Conservation (phyloP, 1,139 yeast species). For the Magnusiomyces tetraspermus region DNA sequence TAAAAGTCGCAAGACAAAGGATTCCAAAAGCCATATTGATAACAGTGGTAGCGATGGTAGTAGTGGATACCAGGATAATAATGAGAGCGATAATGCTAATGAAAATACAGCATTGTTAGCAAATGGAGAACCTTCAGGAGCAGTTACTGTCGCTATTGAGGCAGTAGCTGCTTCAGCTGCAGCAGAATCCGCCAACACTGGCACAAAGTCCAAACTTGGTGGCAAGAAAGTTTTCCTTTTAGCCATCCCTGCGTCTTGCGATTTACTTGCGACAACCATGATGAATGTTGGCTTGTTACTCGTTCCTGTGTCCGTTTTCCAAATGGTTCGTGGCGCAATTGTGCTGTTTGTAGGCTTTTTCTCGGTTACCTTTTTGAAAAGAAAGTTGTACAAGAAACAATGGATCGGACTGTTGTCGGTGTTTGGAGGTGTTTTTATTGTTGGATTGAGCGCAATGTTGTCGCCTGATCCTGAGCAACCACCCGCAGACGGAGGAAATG, state of each 20-base stretch:
- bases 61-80: constrained; percentile 2
- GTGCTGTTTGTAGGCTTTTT: constrained; percentile 69
- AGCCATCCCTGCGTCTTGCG: constrained; percentile 62
- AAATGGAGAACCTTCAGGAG: too few relatives aligned
- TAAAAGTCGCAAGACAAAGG: not conserved
- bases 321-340: constrained; percentile 74
- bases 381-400: constrained; percentile 49
- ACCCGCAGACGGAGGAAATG: too few relatives aligned
- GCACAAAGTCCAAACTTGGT: constrained; percentile 16
- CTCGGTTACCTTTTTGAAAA: constrained; percentile 54
- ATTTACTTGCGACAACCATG: constrained; percentile 62
- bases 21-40: not conserved
- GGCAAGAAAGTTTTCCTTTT: constrained; percentile 32
- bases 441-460: constrained; percentile 54
- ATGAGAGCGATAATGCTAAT: too few relatives aligned
- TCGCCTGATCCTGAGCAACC: not conserved
- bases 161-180: too few relatives aligned
- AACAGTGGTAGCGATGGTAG: too few relatives aligned
- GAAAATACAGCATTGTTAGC: too few relatives aligned
- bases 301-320: constrained; percentile 76
- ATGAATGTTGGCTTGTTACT: constrained; percentile 67
- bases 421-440: constrained; percentile 58
- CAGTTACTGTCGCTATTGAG: too few relatives aligned
- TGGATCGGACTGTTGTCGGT: constrained; percentile 60
- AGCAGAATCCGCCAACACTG: not conserved